Base-by-base conservation (phyloP, 2,329 filamentous ascomycete species). In the Helotiales sp. region DNA sequence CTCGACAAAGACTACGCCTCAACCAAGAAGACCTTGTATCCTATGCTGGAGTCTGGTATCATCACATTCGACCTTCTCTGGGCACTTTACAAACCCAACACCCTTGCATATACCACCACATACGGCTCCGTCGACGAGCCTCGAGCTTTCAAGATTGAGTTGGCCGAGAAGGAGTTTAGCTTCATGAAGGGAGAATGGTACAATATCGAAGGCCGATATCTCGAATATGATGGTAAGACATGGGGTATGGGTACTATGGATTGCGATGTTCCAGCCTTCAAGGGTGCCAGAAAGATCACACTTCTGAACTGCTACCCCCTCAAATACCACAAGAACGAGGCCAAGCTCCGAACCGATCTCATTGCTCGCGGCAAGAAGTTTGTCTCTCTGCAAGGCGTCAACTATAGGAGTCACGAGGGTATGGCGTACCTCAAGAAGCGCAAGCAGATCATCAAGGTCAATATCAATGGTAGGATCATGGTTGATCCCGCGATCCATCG, bases 11-110 rank as follows among this genome's bases (percentile, higher is more conserved):
- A 96, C 72, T 96, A 91, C 67, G 83, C 85, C 1, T 81, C 89
- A 17, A 86, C 81, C 31, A 93, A 93, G 70, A 90, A 91, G 72
- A 89, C 87, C 1, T 79, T 96, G 0, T 88, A 92, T 64, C 89
- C 91, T 0, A 84, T 96, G 74, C 78, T 96, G 1, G 83, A 91
- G 62, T 89, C 87, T 30, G 90, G 91, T 8, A 85, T 91, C 44
- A 96, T 96, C 70, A 96, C 91, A 0, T 96, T 93, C 66, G 91
- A 96, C 57, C 80, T 96, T 2, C 77, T 96, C 1, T 96, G 92
- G 92, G 91, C 91, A 0, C 75, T 96, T 3, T 96, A 89, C 81
- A 96, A 95, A 69, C 92, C 92, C 0, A 90, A 91, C 66, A 91
- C 90, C 0, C 82, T 96, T 19, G 88, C 85, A 1, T 93, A 88